Base-by-base conservation (phyloP, 148 eudicot species). In the Bassia scoparia region DNA sequence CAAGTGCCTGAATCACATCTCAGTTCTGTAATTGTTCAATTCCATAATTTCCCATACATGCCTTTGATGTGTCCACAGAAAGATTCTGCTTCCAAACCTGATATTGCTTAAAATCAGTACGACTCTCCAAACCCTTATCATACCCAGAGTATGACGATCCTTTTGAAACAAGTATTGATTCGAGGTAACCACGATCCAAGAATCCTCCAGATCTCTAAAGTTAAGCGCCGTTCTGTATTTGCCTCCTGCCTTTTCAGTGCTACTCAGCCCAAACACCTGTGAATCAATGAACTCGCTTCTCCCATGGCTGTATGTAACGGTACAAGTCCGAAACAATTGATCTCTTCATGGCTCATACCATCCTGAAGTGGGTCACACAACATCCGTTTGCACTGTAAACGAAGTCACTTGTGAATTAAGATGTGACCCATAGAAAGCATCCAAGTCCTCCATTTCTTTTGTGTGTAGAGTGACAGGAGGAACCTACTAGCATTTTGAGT, bases 321-420 rank as follows among this genome's bases (percentile, higher is more conserved):
- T 96, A 96, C 46, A 96, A 94, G 82, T 96, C 92, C 24, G 99
- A 97, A 96, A 92, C 81, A 96, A 83, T 79, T 96, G 99, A 78
- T 96, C 99, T 96, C 97, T 74, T 96, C 97, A 72, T 96, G 99
- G 83, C 97, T 96, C 99, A 96, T 96, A 70, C 99, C 99, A 85
- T 90, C 84, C 99, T 89, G 74, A 96, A 96, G 79, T 96, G 99
- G 61, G 97, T 96, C 52, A 92, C 95, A 46, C 99, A 73, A 92
- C 96, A 89, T 96, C 99, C 67, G 99, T 96, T 73, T 96, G 99
- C 75, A 82, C 99, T 92, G 79, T 96, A 92, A 21, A 96, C 94
- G 15, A 96, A 95, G 69, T 96, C 99, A 81, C 97, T 96, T 96
- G 99, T 15, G 99, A 78, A 96, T 96, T 83, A 96, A 83, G 60